Conservation (phyloP, 106 monocot genomes). For the Hemerocallis citrina region DNA sequence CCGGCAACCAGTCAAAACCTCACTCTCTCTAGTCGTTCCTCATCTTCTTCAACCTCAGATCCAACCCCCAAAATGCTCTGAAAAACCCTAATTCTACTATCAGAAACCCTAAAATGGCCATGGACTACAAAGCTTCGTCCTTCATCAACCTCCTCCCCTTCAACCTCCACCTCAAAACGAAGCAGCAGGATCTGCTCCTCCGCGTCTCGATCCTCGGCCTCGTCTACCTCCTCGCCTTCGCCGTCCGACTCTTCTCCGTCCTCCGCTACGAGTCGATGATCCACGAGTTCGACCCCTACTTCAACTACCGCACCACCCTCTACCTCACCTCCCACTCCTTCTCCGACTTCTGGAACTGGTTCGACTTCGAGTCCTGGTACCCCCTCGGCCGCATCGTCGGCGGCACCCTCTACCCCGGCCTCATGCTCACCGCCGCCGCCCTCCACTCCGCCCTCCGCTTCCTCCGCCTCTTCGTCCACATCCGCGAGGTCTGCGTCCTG, state of each 20-base stretch:
- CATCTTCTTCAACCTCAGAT: neutral
- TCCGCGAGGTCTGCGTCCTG: conserved; percentile 77
- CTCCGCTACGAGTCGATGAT: conserved; percentile 84
- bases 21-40: too few species aligned
- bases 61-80: neutral
- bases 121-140: neutral
- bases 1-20: too few species aligned
- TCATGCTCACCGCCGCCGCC: conserved; percentile 68
- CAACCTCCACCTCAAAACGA: conserved; percentile 45
- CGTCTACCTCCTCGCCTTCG: conserved; percentile 71
- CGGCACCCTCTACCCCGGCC: conserved; percentile 68
- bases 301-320: conserved; percentile 84
- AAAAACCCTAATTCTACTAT: neutral
- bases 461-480: conserved; percentile 59
- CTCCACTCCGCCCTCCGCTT: conserved; percentile 39
- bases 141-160: conserved; percentile 29
- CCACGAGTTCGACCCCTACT: conserved; percentile 86
- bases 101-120: neutral
- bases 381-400: conserved; percentile 77
- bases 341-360: conserved; percentile 86
- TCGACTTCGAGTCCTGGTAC: conserved; percentile 76
- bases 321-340: conserved; percentile 49
- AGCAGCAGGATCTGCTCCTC: conserved; percentile 79
- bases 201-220: conserved; percentile 55
- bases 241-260: conserved; percentile 64